Conservation (phyloP, 2,329 filamentous ascomycete genomes). For the Alternaria ventricosa region DNA sequence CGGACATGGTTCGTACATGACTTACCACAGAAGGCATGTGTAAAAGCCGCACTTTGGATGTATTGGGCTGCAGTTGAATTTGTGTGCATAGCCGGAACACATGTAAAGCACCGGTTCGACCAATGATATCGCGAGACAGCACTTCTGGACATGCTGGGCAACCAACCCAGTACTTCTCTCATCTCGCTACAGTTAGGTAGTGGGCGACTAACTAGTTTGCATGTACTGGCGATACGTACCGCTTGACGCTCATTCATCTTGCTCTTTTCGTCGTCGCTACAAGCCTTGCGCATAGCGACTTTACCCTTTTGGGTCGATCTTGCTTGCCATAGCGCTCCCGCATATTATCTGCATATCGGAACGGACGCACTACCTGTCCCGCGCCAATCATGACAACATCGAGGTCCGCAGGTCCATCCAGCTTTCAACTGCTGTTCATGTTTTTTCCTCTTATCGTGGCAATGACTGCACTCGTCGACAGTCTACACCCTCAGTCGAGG, state of each 20-base stretch:
- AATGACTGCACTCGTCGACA: background rate
- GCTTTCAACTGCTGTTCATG: background rate
- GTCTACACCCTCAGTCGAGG: background rate
- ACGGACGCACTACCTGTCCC: constrained; percentile 23
- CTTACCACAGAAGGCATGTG: constrained; percentile 25
- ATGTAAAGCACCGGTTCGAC: constrained; percentile 35
- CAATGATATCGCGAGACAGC: constrained; percentile 39
- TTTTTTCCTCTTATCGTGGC: background rate
- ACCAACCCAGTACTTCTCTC: constrained; percentile 24
- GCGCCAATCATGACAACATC: constrained; percentile 22
- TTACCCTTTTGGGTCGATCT: constrained; percentile 26
- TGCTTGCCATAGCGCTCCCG: constrained; percentile 38
- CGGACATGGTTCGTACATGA: constrained; percentile 25
- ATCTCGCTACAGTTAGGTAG: constrained; percentile 25
- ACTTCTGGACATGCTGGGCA: constrained; percentile 27
- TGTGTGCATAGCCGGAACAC: constrained; percentile 43
- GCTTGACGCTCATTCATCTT: constrained; percentile 26
- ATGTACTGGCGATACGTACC: constrained; percentile 22
- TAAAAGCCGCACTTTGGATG: constrained; percentile 25
- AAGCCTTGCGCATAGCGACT: constrained; percentile 23
- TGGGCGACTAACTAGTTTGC: constrained; percentile 27
- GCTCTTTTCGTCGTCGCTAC: constrained; percentile 12
- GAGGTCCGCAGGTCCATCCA: background rate
- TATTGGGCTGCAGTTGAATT: constrained; percentile 41
- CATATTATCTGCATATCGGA: constrained; percentile 35